Percentiles rank a stretch among this genome's conserved stretches.
Evolutionary conservation across 768 basidiomycete species (phyloP).

Genomic region (Hygrophoropsis aurantiaca): DNA sequence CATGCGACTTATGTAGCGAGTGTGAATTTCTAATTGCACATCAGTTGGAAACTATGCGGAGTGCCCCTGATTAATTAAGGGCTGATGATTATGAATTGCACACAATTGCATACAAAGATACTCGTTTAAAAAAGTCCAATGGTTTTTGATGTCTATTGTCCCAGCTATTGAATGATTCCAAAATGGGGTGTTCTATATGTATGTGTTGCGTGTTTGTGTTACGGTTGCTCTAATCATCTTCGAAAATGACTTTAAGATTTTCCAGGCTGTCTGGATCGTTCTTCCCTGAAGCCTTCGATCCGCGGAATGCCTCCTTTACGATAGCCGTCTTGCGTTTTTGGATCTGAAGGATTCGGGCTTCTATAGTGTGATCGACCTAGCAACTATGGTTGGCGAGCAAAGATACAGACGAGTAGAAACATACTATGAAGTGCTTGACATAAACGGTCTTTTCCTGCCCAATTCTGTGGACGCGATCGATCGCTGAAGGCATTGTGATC

Average conservation of each 20-base stretch:
- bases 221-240: conserved; percentile 33
- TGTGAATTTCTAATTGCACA: too few species aligned
- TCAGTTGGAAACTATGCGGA: too few species aligned
- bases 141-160: too few species aligned
- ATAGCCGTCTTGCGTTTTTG: conserved; percentile 88
- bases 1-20: too few species aligned
- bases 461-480: conserved; percentile 84
- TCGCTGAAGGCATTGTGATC: conserved; percentile 50
- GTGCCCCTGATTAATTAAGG: too few species aligned
- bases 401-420: conserved; percentile 15
- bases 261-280: conserved; percentile 72
- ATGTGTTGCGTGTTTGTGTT: too few species aligned
- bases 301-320: conserved; percentile 79
- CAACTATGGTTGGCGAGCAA: background rate
- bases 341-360: conserved; percentile 75
- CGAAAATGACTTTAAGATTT: conserved; percentile 82
- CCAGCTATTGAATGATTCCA: too few species aligned
- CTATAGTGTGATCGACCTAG: conserved; percentile 73
- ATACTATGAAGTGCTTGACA: conserved; percentile 82
- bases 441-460: conserved; percentile 82
- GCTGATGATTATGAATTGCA: too few species aligned
- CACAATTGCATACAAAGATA: too few species aligned
- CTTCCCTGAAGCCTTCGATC: conserved; percentile 42
- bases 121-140: too few species aligned
- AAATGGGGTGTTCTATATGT: too few species aligned